phyloP scores from a whole-genome alignment of 768 basidiomycete genomes.

The Tulasnella sp. region DNA sequence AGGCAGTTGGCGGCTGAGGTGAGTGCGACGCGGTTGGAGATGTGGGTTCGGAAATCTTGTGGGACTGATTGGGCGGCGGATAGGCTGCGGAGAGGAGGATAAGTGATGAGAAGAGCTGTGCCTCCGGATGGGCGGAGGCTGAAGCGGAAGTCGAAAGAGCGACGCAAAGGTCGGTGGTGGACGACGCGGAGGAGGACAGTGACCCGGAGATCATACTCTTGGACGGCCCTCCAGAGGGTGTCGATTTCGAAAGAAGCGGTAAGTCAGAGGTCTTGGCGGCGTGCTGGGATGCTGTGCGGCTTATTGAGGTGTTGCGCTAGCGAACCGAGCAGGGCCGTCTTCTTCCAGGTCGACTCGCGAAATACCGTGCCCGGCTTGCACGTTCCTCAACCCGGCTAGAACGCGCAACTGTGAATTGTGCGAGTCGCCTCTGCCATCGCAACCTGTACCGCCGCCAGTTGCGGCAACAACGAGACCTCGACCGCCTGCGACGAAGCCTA shows the following conservation, averaged over 20 bases:
- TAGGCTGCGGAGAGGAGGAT: conserved; percentile 77
- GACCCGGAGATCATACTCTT: conserved; percentile 23
- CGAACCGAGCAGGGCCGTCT: background rate
- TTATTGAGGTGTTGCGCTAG: background rate
- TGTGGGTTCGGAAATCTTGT: background rate
- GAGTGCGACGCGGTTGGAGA: conserved; percentile 19
- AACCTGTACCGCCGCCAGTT: background rate
- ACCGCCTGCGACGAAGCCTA: background rate
- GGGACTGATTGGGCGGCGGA: background rate
- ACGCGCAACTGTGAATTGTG: conserved; percentile 55
- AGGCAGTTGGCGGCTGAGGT: conserved; percentile 66
- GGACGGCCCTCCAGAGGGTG: conserved; percentile 18
- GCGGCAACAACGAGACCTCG: background rate
- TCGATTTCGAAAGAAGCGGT: background rate
- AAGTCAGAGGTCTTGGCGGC: background rate
- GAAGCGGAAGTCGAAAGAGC: conserved; percentile 58
- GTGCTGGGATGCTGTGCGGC: background rate
- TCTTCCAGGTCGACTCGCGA: conserved; percentile 8
- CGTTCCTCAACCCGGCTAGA: conserved; percentile 45
- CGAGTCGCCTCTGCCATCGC: conserved; percentile 19
- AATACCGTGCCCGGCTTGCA: conserved; percentile 41
- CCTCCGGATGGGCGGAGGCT: conserved; percentile 39
- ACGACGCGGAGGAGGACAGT: conserved; percentile 32
- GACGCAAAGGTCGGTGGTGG: conserved; percentile 49
- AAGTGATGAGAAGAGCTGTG: conserved; percentile 66